A percentile compares a stretch with the other conserved stretches of the same genome.
These are phyloP conservation scores for Sesbania bispinosa DNA, from an alignment of 306 rosid species.

Conservation along the genomic window DNA sequence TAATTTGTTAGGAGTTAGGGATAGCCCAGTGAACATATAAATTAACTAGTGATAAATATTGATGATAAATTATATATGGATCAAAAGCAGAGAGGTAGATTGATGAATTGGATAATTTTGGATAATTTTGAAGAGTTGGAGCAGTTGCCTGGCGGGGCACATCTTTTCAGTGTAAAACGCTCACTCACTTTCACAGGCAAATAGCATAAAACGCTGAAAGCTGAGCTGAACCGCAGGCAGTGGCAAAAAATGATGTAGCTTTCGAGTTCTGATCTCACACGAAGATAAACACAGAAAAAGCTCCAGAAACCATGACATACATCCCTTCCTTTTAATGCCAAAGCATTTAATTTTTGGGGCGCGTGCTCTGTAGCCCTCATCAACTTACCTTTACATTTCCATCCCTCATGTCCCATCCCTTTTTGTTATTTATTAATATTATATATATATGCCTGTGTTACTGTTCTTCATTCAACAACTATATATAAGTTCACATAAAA, in stretches of 20 bases:
- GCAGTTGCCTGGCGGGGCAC: neutral
- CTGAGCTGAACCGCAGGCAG: constrained; percentile 17
- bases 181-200: constrained; percentile 42
- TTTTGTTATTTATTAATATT: too few species aligned
- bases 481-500: too few species aligned
- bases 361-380: constrained; percentile 51
- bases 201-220: constrained; percentile 34
- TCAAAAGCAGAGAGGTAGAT: too few species aligned
- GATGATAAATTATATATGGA: too few species aligned
- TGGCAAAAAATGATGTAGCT: constrained; percentile 65
- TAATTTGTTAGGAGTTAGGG: too few species aligned
- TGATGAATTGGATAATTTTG: too few species aligned
- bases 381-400: constrained; percentile 26
- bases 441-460: too few species aligned
- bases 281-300: constrained; percentile 25
- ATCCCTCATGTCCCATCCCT: too few species aligned
- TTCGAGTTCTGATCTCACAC: constrained; percentile 47
- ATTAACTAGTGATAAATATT: too few species aligned
- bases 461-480: too few species aligned
- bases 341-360: constrained; percentile 54
- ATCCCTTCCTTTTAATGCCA: constrained; percentile 25
- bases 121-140: neutral
- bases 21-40: too few species aligned
- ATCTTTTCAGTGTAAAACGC: neutral
- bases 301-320: constrained; percentile 53